Evolutionary conservation across 2,329 filamentous ascomycete genomes (phyloP), one percentile per base, ranked within the genome.

Genomic region (Calonectria naviculata): DNA sequence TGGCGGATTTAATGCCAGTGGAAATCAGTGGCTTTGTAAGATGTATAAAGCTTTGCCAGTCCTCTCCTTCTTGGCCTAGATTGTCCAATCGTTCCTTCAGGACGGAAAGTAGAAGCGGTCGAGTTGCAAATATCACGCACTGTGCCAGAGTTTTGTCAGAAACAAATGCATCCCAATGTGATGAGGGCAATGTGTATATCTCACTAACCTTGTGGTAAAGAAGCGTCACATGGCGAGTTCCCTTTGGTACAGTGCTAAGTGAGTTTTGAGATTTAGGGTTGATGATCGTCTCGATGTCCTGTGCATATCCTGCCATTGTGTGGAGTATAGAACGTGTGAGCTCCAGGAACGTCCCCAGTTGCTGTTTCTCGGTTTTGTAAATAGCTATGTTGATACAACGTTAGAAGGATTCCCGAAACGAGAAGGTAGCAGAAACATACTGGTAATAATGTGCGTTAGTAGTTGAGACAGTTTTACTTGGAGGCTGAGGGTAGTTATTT

Each of bases 91-190:
- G 75, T 64, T 84, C 81, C 58, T 82, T 84, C 0, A 85, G 75
- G 0, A 84, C 80, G 0, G 83, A 84, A 0, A 85, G 77, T 1
- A 85, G 67, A 0, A 85, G 76, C 1, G 84, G 83, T 0, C 83
- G 76, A 2, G 83, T 85, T 0, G 82, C 84, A 1, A 85, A 75
- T 3, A 85, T 83, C 0, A 85, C 83, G 21, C 83, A 85, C 82
- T 67, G n/a, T 5, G 1, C 10, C 81, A 28, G 5, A 7, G 29
- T 24, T 9, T 19, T 5, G 54, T 67, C 19, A 67, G 52, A 29
- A 17, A 38, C 29, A 21, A 52, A 10, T 0, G 0, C 1, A 52
- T 68, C 42, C 0, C 9, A 62, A 12, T 26, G 46, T 62, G 0
- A 12, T 2, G 3, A 6, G 1, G 7, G 3, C 10, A 2, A 3